Evolutionary conservation across 2,329 filamentous ascomycete species (phyloP).

Genomic region (Epichloe festucae): DNA sequence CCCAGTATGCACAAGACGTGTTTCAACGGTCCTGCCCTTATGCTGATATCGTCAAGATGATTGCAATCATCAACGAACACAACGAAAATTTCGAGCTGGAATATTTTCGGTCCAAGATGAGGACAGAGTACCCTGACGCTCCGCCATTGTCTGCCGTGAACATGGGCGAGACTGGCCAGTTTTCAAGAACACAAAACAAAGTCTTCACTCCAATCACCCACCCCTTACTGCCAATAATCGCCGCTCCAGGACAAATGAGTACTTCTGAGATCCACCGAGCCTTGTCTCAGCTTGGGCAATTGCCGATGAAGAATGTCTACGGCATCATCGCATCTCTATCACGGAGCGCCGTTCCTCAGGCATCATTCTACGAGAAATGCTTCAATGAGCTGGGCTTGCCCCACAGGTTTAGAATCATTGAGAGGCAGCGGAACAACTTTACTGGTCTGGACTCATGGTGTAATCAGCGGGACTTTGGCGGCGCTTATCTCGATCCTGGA

Average conservation of each 20-base stretch:
- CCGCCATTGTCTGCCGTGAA: conserved; percentile 74
- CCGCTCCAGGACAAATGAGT: conserved; percentile 74
- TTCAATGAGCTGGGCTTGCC: conserved; percentile 77
- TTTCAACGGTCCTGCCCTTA: conserved; percentile 62
- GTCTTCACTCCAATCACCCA: conserved; percentile 84
- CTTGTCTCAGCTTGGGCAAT: conserved; percentile 63
- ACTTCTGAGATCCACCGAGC: conserved; percentile 76
- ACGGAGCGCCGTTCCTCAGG: conserved; percentile 52
- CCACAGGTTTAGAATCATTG: conserved; percentile 64
- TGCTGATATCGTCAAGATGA: conserved; percentile 85
- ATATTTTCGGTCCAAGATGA: conserved; percentile 71
- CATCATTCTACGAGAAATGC: conserved; percentile 76
- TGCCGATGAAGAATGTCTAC: conserved; percentile 69
- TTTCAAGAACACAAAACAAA: conserved; percentile 72
- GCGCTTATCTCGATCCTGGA: conserved; percentile 67
- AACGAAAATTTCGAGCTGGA: conserved; percentile 86
- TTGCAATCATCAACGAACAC: conserved; percentile 65
- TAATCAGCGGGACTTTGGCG: conserved; percentile 63
- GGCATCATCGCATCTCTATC: conserved; percentile 61
- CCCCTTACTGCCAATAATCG: conserved; percentile 69
- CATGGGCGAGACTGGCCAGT: conserved; percentile 76
- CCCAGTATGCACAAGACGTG: conserved; percentile 54
- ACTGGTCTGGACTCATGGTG: conserved; percentile 59
- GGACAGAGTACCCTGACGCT: conserved; percentile 50
- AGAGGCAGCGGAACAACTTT: conserved; percentile 52